These are phyloP conservation scores for Pleurotus tuoliensis DNA, from an alignment of 768 basidiomycete genomes.

Conservation along the genomic window DNA sequence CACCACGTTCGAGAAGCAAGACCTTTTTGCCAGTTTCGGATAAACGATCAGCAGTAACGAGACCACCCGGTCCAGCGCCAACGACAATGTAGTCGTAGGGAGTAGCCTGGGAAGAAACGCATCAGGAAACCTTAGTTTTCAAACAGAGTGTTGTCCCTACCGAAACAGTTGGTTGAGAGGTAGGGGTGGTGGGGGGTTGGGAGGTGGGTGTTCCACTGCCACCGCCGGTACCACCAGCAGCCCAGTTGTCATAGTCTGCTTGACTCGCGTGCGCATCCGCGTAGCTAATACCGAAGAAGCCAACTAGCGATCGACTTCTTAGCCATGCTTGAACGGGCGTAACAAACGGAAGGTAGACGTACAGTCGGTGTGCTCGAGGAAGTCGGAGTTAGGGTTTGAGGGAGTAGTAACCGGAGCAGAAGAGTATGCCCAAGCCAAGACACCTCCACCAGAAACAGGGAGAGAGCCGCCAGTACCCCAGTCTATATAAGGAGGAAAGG, in stretches of 20 bases:
- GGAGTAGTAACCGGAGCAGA: conserved; percentile 42
- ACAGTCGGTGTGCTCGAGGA: conserved; percentile 60
- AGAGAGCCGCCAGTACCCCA: conserved; percentile 40
- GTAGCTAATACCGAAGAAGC: conserved; percentile 54
- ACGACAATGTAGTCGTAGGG: conserved; percentile 55
- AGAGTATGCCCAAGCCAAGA: conserved; percentile 51
- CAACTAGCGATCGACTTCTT: conserved; percentile 31
- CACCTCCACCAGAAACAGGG: conserved; percentile 28
- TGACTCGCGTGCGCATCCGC: conserved; percentile 42
- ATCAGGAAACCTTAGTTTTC: neutral
- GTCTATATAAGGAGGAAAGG: conserved; percentile 15
- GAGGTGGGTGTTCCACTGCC: conserved; percentile 26
- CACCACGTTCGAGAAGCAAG: conserved; percentile 58
- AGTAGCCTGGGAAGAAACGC: conserved; percentile 26
- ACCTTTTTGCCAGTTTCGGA: conserved; percentile 63
- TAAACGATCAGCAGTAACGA: conserved; percentile 55
- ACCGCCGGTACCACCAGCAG: conserved; percentile 43
- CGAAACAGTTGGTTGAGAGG: conserved; percentile 25
- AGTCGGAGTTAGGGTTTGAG: conserved; percentile 44
- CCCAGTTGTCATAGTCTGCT: conserved; percentile 45
- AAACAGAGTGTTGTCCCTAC: conserved; percentile 16
- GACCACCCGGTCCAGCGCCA: conserved; percentile 55
- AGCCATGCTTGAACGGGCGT: too few relatives aligned
- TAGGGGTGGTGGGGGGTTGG: conserved; percentile 30
- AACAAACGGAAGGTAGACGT: conserved; percentile 14